Evolutionary conservation across 768 basidiomycete genomes (phyloP).

Genomic region (Suillus luteus): DNA sequence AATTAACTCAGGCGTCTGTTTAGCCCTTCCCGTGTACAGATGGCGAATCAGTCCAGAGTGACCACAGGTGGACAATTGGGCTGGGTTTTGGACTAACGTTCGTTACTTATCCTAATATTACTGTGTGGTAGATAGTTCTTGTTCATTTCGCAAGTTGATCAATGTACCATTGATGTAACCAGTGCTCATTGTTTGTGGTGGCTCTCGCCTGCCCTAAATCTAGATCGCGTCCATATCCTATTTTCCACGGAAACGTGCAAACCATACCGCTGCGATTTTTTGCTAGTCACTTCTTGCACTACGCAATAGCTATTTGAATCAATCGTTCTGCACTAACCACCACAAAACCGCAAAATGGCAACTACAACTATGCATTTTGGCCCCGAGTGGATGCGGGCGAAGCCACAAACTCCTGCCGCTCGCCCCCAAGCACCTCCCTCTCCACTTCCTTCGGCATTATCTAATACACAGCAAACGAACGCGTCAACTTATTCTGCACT

Average conservation of each 20-base stretch:
- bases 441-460: conserved; percentile 49
- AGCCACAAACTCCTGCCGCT: conserved; percentile 53
- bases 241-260: conserved; percentile 31
- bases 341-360: conserved; percentile 39
- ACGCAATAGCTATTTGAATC: conserved; percentile 15
- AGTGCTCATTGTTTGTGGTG: conserved; percentile 5
- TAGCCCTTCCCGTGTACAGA: conserved; percentile 67
- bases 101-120: conserved; percentile 7
- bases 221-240: conserved; percentile 15
- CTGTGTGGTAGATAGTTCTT: not conserved
- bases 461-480: conserved; percentile 51
- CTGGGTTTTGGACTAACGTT: not conserved
- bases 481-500: conserved; percentile 72
- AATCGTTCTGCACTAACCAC: conserved; percentile 11
- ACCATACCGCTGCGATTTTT: conserved; percentile 20
- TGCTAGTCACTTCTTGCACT: conserved; percentile 21
- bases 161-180: not conserved
- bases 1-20: conserved; percentile 7
- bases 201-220: conserved; percentile 37
- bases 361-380: conserved; percentile 85
- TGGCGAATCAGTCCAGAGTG: conserved; percentile 61
- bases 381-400: conserved; percentile 91
- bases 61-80: not conserved
- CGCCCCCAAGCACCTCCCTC: conserved; percentile 60
- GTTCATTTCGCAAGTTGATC: not conserved